These are phyloP conservation scores for Scenedesmus sp. DNA, from an alignment of 163 green algal species.

Conservation along the genomic window DNA sequence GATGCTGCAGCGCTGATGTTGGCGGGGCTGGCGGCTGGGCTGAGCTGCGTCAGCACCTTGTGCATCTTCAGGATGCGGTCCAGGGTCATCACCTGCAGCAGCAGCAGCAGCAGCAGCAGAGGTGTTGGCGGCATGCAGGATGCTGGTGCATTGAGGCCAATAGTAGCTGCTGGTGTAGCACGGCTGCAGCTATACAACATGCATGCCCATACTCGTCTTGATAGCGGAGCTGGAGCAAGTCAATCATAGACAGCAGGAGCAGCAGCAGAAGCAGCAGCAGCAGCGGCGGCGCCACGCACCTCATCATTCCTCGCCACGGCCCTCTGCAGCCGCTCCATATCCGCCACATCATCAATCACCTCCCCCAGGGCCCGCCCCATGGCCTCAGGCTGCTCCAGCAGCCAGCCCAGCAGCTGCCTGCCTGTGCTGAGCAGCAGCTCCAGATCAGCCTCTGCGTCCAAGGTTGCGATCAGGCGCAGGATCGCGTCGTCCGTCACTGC, in stretches of 20 bases:
- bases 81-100: slow-evolving; percentile 38
- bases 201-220: no score
- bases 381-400: neutral
- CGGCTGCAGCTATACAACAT: no score
- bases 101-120: neutral
- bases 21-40: neutral
- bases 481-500: slow-evolving; percentile 36
- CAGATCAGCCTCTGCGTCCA: slow-evolving; percentile 36
- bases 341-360: slow-evolving; percentile 27
- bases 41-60: slow-evolving; percentile 23
- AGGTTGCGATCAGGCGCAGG: slow-evolving; percentile 2
- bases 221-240: no score
- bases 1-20: slow-evolving; percentile 1
- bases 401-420: neutral
- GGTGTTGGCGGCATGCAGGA: neutral
- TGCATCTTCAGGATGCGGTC: slow-evolving; percentile 26
- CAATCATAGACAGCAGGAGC: neutral
- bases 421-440: slow-evolving; percentile 36
- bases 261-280: neutral
- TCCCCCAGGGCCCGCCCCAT: neutral
- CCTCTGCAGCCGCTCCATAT: slow-evolving; percentile 16
- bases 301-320: slow-evolving; percentile 17
- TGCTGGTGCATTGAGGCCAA: no score
- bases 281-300: neutral
- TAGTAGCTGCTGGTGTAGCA: no score